phyloP scores from a whole-genome alignment of 192 early-diverging fungal species.

The Phlyctochytrium bullatum region DNA sequence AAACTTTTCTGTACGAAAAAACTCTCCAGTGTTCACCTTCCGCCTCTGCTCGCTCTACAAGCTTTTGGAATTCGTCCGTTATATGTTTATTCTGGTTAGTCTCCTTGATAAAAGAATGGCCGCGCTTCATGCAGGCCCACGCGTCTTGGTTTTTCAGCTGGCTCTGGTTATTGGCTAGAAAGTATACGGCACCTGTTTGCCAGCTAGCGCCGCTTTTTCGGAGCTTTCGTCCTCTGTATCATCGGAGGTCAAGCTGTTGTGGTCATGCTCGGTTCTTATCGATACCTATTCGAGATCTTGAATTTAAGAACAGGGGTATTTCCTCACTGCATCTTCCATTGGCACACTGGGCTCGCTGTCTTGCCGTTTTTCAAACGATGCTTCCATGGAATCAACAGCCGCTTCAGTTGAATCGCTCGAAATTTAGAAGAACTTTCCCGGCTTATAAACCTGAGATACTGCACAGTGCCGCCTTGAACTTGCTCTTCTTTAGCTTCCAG shows the following conservation, averaged over 20 bases:
- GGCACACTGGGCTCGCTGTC: background rate
- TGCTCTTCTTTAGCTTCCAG: background rate
- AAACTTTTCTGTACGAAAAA: slow-evolving; percentile 32
- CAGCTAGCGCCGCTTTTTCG: background rate
- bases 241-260: background rate
- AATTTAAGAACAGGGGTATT: background rate
- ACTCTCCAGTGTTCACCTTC: slow-evolving; percentile 45
- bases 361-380: background rate
- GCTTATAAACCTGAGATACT: background rate
- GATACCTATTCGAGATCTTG: background rate
- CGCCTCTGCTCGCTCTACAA: slow-evolving; percentile 37
- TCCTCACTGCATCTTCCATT: too few relatives aligned
- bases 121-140: slow-evolving; percentile 5
- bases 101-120: background rate
- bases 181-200: background rate
- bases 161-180: background rate
- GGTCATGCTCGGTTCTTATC: background rate
- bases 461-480: background rate
- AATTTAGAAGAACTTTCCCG: background rate
- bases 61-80: slow-evolving; percentile 14
- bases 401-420: background rate
- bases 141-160: slow-evolving; percentile 1
- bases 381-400: background rate
- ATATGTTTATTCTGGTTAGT: slow-evolving; percentile 17
- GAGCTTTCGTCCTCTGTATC: background rate